Percentiles rank a stretch among this genome's conserved stretches.
Conservation (phyloP, 2,329 filamentous ascomycete species). For the Stemphylium beticola region DNA sequence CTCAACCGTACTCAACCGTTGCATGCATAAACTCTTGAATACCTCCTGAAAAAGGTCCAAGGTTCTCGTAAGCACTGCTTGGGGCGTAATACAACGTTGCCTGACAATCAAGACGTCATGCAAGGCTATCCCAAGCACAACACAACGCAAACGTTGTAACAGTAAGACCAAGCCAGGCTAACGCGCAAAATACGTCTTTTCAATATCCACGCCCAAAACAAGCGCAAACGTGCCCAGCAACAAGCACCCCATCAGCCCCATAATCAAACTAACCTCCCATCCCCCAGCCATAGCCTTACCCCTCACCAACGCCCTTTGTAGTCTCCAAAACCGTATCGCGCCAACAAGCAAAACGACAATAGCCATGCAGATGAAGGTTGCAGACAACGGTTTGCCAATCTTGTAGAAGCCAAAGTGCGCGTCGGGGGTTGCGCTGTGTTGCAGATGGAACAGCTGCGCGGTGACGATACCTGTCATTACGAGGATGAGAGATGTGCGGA, state of each 20-base stretch:
- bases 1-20: too few species aligned
- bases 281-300: conserved; percentile 65
- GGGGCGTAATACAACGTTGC: too few species aligned
- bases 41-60: too few species aligned
- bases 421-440: conserved; percentile 55
- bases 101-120: too few species aligned
- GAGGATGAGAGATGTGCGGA: conserved; percentile 72
- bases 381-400: conserved; percentile 66
- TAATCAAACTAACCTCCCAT: conserved; percentile 62
- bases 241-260: conserved; percentile 50
- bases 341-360: conserved; percentile 61
- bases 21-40: too few species aligned
- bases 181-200: conserved; percentile 17
- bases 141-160: too few species aligned
- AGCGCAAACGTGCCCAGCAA: conserved; percentile 26
- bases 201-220: conserved; percentile 24
- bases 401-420: conserved; percentile 64
- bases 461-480: conserved; percentile 70
- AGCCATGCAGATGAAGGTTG: conserved; percentile 56
- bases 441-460: conserved; percentile 70
- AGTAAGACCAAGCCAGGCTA: not conserved
- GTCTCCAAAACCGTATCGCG: conserved; percentile 64
- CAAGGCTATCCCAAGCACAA: too few species aligned
- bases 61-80: too few species aligned
- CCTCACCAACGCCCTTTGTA: conserved; percentile 64